Evolutionary conservation across 1,284 basidiomycete genomes (phyloP).

Genomic region (Xerocomus amazonicus): DNA sequence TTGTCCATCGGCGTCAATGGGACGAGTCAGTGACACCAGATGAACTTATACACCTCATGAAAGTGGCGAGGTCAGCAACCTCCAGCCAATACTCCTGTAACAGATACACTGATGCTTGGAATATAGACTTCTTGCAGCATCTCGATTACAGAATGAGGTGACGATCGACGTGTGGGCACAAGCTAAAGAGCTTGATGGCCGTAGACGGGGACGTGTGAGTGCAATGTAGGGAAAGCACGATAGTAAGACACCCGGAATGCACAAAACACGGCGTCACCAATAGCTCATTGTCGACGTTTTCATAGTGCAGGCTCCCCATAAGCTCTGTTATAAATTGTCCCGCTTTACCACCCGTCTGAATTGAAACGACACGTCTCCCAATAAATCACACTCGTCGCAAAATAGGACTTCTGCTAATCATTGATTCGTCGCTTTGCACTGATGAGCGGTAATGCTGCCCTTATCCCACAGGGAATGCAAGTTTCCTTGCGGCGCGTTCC

Average conservation of each 20-base stretch:
- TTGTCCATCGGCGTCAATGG: conserved; percentile 57
- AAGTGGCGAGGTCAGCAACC: conserved; percentile 53
- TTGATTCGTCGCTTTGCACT: not conserved
- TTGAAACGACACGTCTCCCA: conserved; percentile 7
- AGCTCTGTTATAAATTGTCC: not conserved
- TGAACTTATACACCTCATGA: conserved; percentile 61
- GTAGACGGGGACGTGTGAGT: conserved; percentile 16
- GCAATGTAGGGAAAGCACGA: conserved; percentile 9
- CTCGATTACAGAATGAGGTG: conserved; percentile 43
- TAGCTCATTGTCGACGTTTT: not conserved
- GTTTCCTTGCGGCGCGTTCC: conserved; percentile 25
- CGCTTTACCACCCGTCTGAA: conserved; percentile 8
- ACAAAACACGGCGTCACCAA: not conserved
- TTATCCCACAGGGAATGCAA: conserved; percentile 26
- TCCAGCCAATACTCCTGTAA: not conserved
- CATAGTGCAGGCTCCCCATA: too few species aligned
- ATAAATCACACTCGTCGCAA: conserved; percentile 9
- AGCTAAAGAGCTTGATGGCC: conserved; percentile 42
- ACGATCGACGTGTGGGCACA: conserved; percentile 46
- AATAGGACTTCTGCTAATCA: not conserved
- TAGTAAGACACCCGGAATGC: not conserved
- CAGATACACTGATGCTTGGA: conserved; percentile 29
- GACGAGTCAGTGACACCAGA: conserved; percentile 49
- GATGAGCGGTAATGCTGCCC: conserved; percentile 16
- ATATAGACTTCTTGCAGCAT: conserved; percentile 48